These are phyloP conservation scores for Curvularia lunata DNA, from an alignment of 2,329 filamentous ascomycete genomes.

Conservation along the genomic window DNA sequence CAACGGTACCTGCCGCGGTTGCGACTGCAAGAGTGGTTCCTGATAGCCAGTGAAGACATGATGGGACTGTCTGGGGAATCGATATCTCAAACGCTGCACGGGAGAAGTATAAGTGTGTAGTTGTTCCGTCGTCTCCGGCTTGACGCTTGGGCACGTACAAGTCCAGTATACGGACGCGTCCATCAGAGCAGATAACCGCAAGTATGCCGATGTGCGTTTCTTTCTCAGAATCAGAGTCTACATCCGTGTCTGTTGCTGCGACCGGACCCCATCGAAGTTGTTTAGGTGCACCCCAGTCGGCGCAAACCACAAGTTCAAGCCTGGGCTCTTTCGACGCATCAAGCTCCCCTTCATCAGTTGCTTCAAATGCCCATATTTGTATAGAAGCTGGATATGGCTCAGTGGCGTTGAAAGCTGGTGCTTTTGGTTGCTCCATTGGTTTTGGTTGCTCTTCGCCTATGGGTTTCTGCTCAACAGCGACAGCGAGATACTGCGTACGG, in stretches of 20 bases:
- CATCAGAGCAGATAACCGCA: conserved; percentile 65
- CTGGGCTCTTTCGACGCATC: conserved; percentile 54
- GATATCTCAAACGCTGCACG: conserved; percentile 58
- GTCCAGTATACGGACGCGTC: conserved; percentile 61
- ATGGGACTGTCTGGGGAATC: conserved; percentile 61
- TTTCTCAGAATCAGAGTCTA: conserved; percentile 40
- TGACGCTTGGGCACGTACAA: conserved; percentile 40
- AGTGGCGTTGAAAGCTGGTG: conserved; percentile 60
- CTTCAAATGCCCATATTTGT: conserved; percentile 65
- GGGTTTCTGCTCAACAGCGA: conserved; percentile 49
- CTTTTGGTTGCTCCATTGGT: conserved; percentile 40
- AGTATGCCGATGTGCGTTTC: conserved; percentile 57
- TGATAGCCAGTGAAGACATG: conserved; percentile 64
- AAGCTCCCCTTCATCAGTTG: conserved; percentile 48
- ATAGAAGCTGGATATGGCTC: conserved; percentile 58
- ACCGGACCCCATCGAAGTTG: conserved; percentile 64
- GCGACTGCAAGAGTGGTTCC: conserved; percentile 61
- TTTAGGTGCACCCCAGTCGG: conserved; percentile 63
- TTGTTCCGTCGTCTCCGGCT: conserved; percentile 1
- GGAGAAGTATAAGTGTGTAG: conserved; percentile 51
- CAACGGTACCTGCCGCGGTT: conserved; percentile 63
- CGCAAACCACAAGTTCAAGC: conserved; percentile 60
- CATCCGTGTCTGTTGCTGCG: conserved; percentile 27
- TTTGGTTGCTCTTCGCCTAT: conserved; percentile 26
- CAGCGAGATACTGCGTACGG: conserved; percentile 63